Evolutionary conservation across 768 basidiomycete species (phyloP).

Genomic region (Clathrus columnatus): DNA sequence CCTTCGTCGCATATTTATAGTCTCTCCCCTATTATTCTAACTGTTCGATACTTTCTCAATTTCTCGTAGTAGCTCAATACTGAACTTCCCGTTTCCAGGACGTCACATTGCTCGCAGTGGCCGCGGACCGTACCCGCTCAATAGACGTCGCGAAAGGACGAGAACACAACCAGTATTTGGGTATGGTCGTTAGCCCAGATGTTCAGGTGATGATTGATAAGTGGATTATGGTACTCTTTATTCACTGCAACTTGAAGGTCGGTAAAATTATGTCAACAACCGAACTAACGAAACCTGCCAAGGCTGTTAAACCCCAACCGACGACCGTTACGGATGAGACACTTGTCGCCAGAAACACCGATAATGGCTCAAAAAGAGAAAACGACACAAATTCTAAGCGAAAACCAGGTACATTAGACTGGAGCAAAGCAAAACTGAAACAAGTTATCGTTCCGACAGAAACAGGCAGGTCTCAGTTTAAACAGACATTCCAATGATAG

Average conservation of each 20-base stretch:
- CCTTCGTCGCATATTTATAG: constrained; percentile 60
- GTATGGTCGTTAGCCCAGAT: constrained; percentile 21
- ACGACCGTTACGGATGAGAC: constrained; percentile 12
- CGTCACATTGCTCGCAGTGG: constrained; percentile 31
- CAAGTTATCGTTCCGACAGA: neutral
- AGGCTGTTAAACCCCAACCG: constrained; percentile 4
- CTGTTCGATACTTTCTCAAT: constrained; percentile 31
- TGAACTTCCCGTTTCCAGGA: constrained; percentile 30
- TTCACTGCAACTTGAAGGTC: neutral
- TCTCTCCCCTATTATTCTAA: constrained; percentile 54
- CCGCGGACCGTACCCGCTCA: constrained; percentile 26
- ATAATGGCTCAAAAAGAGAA: constrained; percentile 12
- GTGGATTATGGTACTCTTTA: neutral
- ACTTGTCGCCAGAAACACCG: constrained; percentile 19
- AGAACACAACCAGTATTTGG: constrained; percentile 25
- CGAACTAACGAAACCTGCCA: neutral
- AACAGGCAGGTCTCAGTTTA: neutral
- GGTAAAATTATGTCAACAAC: neutral
- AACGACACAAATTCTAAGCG: neutral
- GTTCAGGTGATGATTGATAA: constrained; percentile 17
- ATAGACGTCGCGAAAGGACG: constrained; percentile 37
- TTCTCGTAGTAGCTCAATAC: neutral
- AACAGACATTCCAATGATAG: neutral
- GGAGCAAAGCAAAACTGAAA: constrained; percentile 50
- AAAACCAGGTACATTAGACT: constrained; percentile 47